A percentile compares a stretch with the other conserved stretches of the same genome.
phyloP scores from a whole-genome alignment of 306 rosid genomes.

The Cotoneaster glaucophyllus region DNA sequence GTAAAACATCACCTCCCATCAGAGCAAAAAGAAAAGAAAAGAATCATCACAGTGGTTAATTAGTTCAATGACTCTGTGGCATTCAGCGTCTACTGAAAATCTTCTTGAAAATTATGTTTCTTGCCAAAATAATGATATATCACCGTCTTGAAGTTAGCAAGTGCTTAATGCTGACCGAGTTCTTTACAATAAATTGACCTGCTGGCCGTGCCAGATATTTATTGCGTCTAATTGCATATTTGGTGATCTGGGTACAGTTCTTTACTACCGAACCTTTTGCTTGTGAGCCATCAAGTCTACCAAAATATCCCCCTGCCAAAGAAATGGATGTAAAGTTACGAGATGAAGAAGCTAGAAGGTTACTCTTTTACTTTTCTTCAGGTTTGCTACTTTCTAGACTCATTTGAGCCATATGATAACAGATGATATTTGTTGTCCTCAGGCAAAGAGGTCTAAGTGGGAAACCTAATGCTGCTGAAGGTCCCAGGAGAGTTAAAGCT shows the following conservation, averaged over 20 bases:
- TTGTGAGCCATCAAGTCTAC: conserved; percentile 88
- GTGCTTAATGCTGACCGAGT: not conserved
- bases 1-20: not conserved
- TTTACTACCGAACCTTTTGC: conserved; percentile 76
- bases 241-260: conserved; percentile 50
- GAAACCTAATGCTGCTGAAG: conserved; percentile 62
- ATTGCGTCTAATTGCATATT: conserved; percentile 3
- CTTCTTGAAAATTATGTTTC: not conserved
- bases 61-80: not conserved
- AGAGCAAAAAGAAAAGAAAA: not conserved
- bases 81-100: not conserved
- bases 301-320: conserved; percentile 95
- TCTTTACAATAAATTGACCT: not conserved
- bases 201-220: not conserved
- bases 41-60: not conserved
- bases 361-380: conserved; percentile 8
- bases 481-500: conserved; percentile 51
- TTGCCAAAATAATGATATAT: not conserved
- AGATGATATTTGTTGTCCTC: conserved; percentile 20
- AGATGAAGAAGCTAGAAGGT: conserved; percentile 98
- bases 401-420: conserved; percentile 19
- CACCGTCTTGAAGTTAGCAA: not conserved
- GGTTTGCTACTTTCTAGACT: conserved; percentile 16
- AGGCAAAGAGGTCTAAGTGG: conserved; percentile 77
- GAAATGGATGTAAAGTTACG: conserved; percentile 89